Evolutionary conservation across 2,329 filamentous ascomycete genomes (phyloP), one percentile per base, ranked within the genome.

Genomic region (Cladosporium sp.): DNA sequence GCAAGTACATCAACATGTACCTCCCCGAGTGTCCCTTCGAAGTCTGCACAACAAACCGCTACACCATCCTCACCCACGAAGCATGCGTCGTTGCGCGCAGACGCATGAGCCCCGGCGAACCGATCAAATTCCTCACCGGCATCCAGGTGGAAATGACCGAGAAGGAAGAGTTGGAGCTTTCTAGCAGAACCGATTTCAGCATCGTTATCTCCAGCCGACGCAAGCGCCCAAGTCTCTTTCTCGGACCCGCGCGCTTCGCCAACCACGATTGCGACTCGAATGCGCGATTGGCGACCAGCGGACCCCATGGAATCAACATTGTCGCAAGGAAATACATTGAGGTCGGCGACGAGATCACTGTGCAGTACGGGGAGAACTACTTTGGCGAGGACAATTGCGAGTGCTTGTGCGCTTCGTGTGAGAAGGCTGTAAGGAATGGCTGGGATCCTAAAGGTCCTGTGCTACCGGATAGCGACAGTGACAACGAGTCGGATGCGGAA

Each of bases 221-320:
- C 79, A 97, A 96, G 79, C 90, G 90, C 67, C 91, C 93, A 32
- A 96, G 92, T 60, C 82, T 99, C 49, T 98, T 99, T 76, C 89
- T 99, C 76, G 95, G 95, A 0, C 96, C 95, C 8, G 95, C 95
- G 36, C 89, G 95, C 59, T 98, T 99, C 77, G 93, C 95, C 28
- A 99, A 99, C 75, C 95, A 99, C 79, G 95, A 99, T 77, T 99
- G 95, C 79, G 86, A 91, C 70, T 92, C 95, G 34, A 99, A 98
- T 80, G 93, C 93, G 10, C 87, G 89, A 74, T 85, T 99, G 53
- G 89, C 91, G 71, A 97, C 92, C 39, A 90, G 88, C 39, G 92
- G 93, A 54, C 87, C 89, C 65, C 89, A 93, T 65, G 92, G 92
- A 39, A 97, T 99, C 81, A 91, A 96, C 74, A 93, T 99, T 65